Percentiles rank a stretch among this genome's conserved stretches.
These are phyloP conservation scores for Papiliotrema flavescens DNA, from an alignment of 1,284 basidiomycete species.

Conservation along the genomic window DNA sequence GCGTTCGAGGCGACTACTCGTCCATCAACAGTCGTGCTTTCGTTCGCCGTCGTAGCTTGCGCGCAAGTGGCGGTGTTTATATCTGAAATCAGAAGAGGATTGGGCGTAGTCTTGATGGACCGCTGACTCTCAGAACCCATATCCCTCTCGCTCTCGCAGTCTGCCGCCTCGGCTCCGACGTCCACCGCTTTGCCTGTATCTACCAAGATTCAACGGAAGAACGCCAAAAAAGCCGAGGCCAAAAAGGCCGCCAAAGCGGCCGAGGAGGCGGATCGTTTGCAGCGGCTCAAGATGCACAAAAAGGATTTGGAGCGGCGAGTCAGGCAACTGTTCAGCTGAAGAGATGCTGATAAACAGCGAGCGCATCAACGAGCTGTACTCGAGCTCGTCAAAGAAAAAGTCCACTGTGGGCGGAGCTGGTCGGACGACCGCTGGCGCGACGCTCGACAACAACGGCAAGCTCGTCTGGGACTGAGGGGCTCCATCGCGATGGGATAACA, in stretches of 20 bases:
- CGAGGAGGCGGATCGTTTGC: slow-evolving; percentile 38
- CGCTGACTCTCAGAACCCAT: slow-evolving; percentile 27
- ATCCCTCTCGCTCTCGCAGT: slow-evolving; percentile 22
- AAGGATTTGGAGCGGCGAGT: slow-evolving; percentile 39
- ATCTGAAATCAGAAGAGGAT: too few species aligned
- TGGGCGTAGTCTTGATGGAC: not conserved
- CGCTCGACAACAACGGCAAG: slow-evolving; percentile 33
- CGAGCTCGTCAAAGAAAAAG: slow-evolving; percentile 19
- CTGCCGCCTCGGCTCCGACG: slow-evolving; percentile 5
- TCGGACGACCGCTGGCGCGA: slow-evolving; percentile 19
- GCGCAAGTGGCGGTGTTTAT: too few species aligned
- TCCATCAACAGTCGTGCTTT: too few species aligned
- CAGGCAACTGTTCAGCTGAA: not conserved
- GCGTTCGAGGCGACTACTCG: slow-evolving; percentile 5
- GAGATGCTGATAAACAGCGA: slow-evolving; percentile 20
- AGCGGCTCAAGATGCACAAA: slow-evolving; percentile 38
- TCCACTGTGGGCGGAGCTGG: slow-evolving; percentile 2
- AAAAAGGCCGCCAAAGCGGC: slow-evolving; percentile 39
- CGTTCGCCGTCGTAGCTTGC: too few species aligned
- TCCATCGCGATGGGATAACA: not conserved
- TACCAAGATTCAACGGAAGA: slow-evolving; percentile 42
- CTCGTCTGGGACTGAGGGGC: slow-evolving; percentile 39
- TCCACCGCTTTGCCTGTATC: slow-evolving; percentile 20
- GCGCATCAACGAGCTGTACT: slow-evolving; percentile 41
- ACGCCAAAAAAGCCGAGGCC: slow-evolving; percentile 42